phyloP scores from a whole-genome alignment of 2,329 filamentous ascomycete genomes.

The Cucurbitaria berberidis region DNA sequence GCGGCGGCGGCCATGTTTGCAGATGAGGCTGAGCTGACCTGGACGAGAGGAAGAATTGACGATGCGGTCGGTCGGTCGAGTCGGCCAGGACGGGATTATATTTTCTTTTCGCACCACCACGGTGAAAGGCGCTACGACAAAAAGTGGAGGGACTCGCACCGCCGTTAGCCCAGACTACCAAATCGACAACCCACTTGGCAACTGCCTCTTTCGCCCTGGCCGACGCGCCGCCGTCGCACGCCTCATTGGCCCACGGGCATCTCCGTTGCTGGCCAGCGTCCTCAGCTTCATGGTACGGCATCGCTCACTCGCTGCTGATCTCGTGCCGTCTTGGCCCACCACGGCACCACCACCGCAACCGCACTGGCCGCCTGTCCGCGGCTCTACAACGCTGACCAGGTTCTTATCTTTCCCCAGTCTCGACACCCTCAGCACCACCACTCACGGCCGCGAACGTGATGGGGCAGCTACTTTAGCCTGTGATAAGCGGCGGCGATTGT shows the following conservation, averaged over 20 bases:
- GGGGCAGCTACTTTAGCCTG: conserved; percentile 16
- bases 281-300: conserved; percentile 16
- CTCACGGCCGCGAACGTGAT: conserved; percentile 25
- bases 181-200: conserved; percentile 38
- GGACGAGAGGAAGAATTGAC: conserved; percentile 35
- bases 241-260: conserved; percentile 41
- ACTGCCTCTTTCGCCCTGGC: conserved; percentile 44
- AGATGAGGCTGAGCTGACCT: conserved; percentile 28
- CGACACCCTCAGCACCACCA: conserved; percentile 22
- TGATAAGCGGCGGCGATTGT: conserved; percentile 48
- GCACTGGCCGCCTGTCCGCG: conserved; percentile 25
- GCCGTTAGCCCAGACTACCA: conserved; percentile 36
- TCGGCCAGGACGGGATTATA: conserved; percentile 38
- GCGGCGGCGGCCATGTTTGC: conserved; percentile 43
- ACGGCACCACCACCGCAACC: no score
- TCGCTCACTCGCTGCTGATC: conserved; percentile 30
- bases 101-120: no score
- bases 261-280: conserved; percentile 33
- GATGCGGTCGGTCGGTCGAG: no score
- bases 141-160: conserved; percentile 34
- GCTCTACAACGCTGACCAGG: conserved; percentile 28
- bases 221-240: conserved; percentile 12
- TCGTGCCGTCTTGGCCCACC: conserved; percentile 26
- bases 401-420: conserved; percentile 43
- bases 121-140: conserved; percentile 33